These are phyloP conservation scores for Rhizopogon rudus DNA, from an alignment of 768 basidiomycete species.

Conservation along the genomic window DNA sequence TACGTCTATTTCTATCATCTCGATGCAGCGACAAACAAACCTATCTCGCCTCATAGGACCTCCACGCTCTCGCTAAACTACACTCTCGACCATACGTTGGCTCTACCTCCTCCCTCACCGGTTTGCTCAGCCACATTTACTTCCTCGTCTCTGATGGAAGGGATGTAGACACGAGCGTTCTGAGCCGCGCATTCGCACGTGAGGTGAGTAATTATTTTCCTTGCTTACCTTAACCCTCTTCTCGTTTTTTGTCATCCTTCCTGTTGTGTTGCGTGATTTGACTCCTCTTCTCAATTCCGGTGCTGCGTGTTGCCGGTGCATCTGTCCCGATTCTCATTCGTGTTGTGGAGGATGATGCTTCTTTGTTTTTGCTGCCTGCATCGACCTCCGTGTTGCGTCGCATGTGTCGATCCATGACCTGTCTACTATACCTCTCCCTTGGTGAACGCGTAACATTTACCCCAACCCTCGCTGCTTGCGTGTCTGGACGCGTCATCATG, in stretches of 20 bases:
- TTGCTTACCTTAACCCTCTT: background rate
- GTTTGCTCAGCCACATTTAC: slow-evolving; percentile 83
- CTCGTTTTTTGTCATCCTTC: too few species aligned
- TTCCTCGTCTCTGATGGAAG: slow-evolving; percentile 77
- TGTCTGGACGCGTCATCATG: background rate
- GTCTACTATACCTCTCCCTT: background rate
- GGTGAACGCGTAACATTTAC: background rate
- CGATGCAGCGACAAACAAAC: background rate
- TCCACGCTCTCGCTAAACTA: slow-evolving; percentile 53
- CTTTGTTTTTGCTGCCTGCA: background rate
- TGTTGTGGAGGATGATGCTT: background rate
- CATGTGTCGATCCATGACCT: too few species aligned
- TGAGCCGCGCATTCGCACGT: slow-evolving; percentile 55
- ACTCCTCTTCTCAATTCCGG: background rate
- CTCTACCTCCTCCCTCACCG: slow-evolving; percentile 86
- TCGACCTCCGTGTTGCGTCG: too few species aligned
- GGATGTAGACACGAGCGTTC: slow-evolving; percentile 50
- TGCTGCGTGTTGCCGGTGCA: background rate
- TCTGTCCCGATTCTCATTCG: too few species aligned
- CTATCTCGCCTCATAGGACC: slow-evolving; percentile 40
- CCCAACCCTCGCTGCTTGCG: background rate
- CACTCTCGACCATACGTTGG: slow-evolving; percentile 67
- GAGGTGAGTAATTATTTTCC: slow-evolving; percentile 41
- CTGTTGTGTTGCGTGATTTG: slow-evolving; percentile 1
- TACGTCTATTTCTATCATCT: slow-evolving; percentile 23